Percentiles rank a stretch among this genome's conserved stretches.
These are phyloP conservation scores for Pulveroboletus sp. DNA, from an alignment of 768 basidiomycete genomes.

Conservation along the genomic window DNA sequence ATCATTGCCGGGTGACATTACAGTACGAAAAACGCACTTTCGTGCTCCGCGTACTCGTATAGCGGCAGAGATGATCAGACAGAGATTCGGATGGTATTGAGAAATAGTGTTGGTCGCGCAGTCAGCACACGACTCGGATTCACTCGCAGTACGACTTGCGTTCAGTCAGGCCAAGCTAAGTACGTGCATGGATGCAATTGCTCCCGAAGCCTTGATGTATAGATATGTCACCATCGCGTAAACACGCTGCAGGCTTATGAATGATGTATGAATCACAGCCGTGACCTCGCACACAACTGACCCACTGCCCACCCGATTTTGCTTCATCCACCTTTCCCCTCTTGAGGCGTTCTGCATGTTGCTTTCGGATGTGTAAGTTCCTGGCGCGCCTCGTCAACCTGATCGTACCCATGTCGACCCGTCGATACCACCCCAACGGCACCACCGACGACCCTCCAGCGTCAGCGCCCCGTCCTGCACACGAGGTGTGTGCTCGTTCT, in stretches of 20 bases:
- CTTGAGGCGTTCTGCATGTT: constrained; percentile 6
- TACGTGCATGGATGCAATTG: too few relatives aligned
- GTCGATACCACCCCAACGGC: background rate
- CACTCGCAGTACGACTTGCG: too few relatives aligned
- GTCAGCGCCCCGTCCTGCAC: background rate
- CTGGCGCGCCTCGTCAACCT: constrained; percentile 6
- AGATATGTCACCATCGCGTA: too few relatives aligned
- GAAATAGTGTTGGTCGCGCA: too few relatives aligned
- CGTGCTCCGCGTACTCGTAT: too few relatives aligned
- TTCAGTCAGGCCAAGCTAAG: too few relatives aligned
- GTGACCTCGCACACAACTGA: background rate
- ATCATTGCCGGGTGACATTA: too few relatives aligned
- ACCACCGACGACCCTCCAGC: background rate
- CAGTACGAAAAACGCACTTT: too few relatives aligned
- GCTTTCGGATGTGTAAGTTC: constrained; percentile 14
- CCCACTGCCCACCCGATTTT: constrained; percentile 13
- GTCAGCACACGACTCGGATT: too few relatives aligned
- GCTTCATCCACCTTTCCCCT: background rate
- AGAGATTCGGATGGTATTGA: too few relatives aligned
- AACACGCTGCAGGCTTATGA: background rate
- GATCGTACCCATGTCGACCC: constrained; percentile 7
- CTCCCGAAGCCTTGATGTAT: too few relatives aligned
- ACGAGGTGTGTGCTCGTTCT: constrained; percentile 10
- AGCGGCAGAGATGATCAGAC: too few relatives aligned
- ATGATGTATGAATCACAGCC: constrained; percentile 11